Conservation (phyloP, 768 basidiomycete species). For the Suillus alpinus region DNA sequence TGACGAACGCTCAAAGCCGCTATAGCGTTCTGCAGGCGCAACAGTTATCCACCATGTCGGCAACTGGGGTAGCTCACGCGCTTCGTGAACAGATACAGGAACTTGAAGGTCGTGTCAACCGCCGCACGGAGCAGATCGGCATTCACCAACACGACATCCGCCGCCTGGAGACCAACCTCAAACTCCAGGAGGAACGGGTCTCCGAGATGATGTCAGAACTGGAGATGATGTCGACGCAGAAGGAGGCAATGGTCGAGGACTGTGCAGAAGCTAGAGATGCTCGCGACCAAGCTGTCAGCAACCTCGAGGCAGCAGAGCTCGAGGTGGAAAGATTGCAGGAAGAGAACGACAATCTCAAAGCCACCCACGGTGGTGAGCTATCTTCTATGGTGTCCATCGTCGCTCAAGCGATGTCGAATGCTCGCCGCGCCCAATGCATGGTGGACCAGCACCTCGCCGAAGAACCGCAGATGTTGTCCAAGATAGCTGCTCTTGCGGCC, state of each 20-base stretch:
- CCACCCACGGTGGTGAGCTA: slow-evolving; percentile 34
- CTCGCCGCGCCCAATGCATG: slow-evolving; percentile 19
- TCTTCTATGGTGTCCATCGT: slow-evolving; percentile 38
- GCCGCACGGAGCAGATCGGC: slow-evolving; percentile 72
- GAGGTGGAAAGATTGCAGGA: slow-evolving; percentile 48
- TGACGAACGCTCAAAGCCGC: slow-evolving; percentile 55
- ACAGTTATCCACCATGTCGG: slow-evolving; percentile 63
- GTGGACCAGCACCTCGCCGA: slow-evolving; percentile 2
- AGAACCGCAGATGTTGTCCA: slow-evolving; percentile 4
- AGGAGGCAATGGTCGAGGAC: slow-evolving; percentile 81
- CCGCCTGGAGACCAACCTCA: slow-evolving; percentile 71
- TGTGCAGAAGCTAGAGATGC: slow-evolving; percentile 75
- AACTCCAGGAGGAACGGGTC: slow-evolving; percentile 72
- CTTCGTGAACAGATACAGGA: slow-evolving; percentile 67
- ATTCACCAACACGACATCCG: slow-evolving; percentile 78
- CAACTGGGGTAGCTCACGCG: slow-evolving; percentile 49
- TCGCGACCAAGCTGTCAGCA: slow-evolving; percentile 58
- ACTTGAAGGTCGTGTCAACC: slow-evolving; percentile 59
- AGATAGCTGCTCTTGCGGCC: slow-evolving; percentile 13
- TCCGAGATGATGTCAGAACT: slow-evolving; percentile 68
- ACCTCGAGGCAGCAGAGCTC: slow-evolving; percentile 61
- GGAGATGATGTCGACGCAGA: slow-evolving; percentile 63
- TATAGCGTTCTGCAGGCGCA: slow-evolving; percentile 63
- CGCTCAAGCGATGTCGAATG: slow-evolving; percentile 33
- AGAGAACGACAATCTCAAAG: slow-evolving; percentile 14